phyloP scores from a whole-genome alignment of 306 rosid genomes.

The Malus sieversii region DNA sequence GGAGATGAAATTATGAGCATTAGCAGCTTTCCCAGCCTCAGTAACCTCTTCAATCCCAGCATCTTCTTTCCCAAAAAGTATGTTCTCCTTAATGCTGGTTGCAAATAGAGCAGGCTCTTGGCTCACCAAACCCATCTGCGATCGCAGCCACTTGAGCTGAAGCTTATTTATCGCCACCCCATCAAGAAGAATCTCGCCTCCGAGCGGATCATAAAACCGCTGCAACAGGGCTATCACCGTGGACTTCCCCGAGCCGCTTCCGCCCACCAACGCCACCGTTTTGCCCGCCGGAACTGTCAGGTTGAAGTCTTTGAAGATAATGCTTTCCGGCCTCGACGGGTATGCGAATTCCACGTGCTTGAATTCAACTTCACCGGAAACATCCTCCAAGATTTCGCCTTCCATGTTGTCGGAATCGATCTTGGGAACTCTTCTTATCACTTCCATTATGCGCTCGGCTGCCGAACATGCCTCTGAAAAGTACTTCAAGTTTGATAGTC shows the following conservation, averaged over 20 bases:
- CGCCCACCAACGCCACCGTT: constrained; percentile 75
- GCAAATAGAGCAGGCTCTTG: constrained; percentile 92
- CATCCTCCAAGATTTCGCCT: constrained; percentile 44
- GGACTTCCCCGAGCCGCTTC: constrained; percentile 90
- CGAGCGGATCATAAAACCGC: constrained; percentile 74
- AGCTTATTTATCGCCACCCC: constrained; percentile 52
- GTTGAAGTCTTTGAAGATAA: constrained; percentile 45
- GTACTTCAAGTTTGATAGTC: constrained; percentile 72
- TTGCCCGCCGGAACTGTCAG: constrained; percentile 62
- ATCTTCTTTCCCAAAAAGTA: constrained; percentile 80
- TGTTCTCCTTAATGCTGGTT: constrained; percentile 68
- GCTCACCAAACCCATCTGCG: constrained; percentile 89
- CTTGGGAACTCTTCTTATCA: constrained; percentile 68
- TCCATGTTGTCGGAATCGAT: constrained; percentile 70
- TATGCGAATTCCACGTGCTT: constrained; percentile 49
- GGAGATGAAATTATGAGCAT: constrained; percentile 75
- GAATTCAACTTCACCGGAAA: constrained; percentile 64
- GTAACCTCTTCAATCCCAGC: constrained; percentile 51
- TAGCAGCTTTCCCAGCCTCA: constrained; percentile 71
- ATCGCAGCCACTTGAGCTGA: constrained; percentile 78
- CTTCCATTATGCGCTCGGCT: constrained; percentile 66
- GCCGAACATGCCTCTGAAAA: constrained; percentile 70
- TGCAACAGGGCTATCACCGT: constrained; percentile 72
- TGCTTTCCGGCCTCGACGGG: constrained; percentile 79
- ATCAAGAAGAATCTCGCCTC: constrained; percentile 60